Conservation (phyloP, 129 eudicot genomes). For the Gnaphalium uliginosum region DNA sequence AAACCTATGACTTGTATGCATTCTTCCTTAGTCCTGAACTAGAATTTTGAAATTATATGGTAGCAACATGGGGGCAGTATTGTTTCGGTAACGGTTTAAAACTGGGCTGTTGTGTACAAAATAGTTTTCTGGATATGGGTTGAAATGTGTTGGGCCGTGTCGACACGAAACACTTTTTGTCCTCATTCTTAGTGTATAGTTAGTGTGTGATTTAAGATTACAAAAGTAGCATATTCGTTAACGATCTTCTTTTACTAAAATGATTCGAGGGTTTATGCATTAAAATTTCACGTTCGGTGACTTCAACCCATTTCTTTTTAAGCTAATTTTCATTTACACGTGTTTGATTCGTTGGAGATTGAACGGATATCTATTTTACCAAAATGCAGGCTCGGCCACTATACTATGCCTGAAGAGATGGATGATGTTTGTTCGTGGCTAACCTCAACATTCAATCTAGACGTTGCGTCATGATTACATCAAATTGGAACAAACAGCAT, state of each 20-base stretch:
- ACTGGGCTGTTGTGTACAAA: not conserved
- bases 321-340: not conserved
- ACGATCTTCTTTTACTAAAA: not conserved
- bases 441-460: slow-evolving; percentile 66
- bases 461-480: slow-evolving; percentile 23
- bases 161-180: not conserved
- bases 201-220: not conserved
- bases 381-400: slow-evolving; percentile 79
- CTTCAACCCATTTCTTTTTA: not conserved
- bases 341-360: not conserved
- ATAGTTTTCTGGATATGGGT: not conserved
- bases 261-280: not conserved
- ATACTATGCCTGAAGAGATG: slow-evolving; percentile 89
- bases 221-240: not conserved
- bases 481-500: not conserved
- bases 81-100: not conserved
- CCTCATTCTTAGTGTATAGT: not conserved
- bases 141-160: not conserved
- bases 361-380: not conserved
- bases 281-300: not conserved
- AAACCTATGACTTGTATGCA: slow-evolving; percentile 64
- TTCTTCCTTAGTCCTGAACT: not conserved
- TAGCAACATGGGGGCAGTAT: not conserved
- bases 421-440: slow-evolving; percentile 85
- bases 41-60: not conserved